Base-by-base conservation (phyloP, 495 filamentous ascomycete genomes). In the Annulohypoxylon maeteangense region DNA sequence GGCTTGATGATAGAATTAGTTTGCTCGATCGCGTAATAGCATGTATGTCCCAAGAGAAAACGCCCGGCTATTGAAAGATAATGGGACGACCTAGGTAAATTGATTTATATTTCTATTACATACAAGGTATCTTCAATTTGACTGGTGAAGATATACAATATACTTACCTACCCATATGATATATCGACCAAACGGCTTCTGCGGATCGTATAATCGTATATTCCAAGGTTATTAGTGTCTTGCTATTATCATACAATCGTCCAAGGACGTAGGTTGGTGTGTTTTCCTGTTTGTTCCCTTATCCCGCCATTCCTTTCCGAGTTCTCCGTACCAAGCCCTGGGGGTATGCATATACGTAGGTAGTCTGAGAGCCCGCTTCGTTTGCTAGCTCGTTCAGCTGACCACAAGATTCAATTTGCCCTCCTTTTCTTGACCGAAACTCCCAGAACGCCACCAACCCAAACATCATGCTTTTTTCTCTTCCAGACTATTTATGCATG, bases 371-470 rank as follows among this genome's bases (percentile, higher is more conserved):
- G 34, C 55, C 55, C 10, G 16, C 34, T 44, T 58, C 14, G 55
- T 25, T 58, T 10, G 22, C 36, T 34, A 54, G 50, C 50, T 54
- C 27, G 7, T 58, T 44, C 55, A 16, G 18, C 55, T 58, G 32
- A 29, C 40, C 34, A 29, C 11, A 40, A 23, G 32, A 42, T 27
- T 27, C 10, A 29, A 58, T 58, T 44, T 42, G 36, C 55, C 55
- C 55, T 7, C 36, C 36, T 44, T 62, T 63, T 54, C 7, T 44
- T 14, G 20, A 47, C 22, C 18, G 27, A 12, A 63, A 40, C 47
- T 54, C 55, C 55, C 5, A 29, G 55, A 58, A 44, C 36, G 44
- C 55, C 55, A 11, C 55, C 23, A 54, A 34, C 50, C 50, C 50
- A 29, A 4, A 16, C 7, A 8, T 0, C n/a, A 34, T n/a, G 29